A percentile compares a stretch with the other conserved stretches of the same genome.
These are phyloP conservation scores for Starmerella davenportii DNA, from an alignment of 805 yeast genomes.

Conservation along the genomic window DNA sequence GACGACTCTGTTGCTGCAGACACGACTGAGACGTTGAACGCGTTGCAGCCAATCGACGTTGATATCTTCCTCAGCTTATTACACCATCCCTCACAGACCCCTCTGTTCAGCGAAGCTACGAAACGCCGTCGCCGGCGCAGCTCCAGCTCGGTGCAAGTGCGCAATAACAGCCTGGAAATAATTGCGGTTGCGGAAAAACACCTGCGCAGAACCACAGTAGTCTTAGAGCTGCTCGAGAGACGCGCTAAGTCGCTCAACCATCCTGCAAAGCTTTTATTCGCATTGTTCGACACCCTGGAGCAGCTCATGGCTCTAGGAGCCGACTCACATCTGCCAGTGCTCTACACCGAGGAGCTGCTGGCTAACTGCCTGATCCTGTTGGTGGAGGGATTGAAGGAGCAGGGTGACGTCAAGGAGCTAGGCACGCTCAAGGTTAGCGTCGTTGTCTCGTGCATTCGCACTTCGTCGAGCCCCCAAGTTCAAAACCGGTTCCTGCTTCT, in stretches of 20 bases:
- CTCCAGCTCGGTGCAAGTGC: slow-evolving; percentile 43
- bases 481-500: slow-evolving; percentile 76
- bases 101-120: slow-evolving; percentile 11
- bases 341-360: slow-evolving; percentile 77
- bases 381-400: slow-evolving; percentile 29
- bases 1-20: slow-evolving; percentile 28
- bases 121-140: slow-evolving; percentile 61
- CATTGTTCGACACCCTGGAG: slow-evolving; percentile 25
- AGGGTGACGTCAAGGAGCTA: slow-evolving; percentile 24
- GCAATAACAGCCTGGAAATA: slow-evolving; percentile 34
- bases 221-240: slow-evolving; percentile 62
- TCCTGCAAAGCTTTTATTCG: slow-evolving; percentile 18
- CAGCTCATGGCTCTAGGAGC: slow-evolving; percentile 45
- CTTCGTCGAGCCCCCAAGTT: slow-evolving; percentile 81
- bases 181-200: slow-evolving; percentile 61
- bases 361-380: slow-evolving; percentile 69
- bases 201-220: slow-evolving; percentile 54
- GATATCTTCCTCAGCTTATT: slow-evolving; percentile 43
- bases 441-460: slow-evolving; percentile 75
- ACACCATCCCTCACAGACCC: slow-evolving; percentile 24
- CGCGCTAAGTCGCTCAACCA: slow-evolving; percentile 10
- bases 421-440: slow-evolving; percentile 70
- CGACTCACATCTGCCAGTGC: slow-evolving; percentile 80
- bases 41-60: slow-evolving; percentile 36
- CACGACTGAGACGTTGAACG: slow-evolving; percentile 31